A percentile compares a stretch with the other conserved stretches of the same genome.
Conservation (phyloP, 2,329 filamentous ascomycete genomes). For the Alternaria hordeiaustralica region DNA sequence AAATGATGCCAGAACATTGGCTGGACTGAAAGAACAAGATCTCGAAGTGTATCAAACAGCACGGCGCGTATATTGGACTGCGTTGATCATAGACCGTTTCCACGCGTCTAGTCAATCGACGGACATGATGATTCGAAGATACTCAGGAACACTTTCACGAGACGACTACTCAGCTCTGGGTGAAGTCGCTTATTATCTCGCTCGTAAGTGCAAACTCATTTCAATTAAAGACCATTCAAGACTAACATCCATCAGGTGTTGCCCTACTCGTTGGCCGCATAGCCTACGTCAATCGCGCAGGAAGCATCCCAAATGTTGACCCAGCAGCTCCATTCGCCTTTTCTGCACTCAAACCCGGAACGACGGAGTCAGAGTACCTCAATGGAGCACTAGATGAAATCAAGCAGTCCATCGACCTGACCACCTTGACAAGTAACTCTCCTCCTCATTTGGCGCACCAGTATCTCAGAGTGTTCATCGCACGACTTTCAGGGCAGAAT, state of each 20-base stretch:
- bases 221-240: background rate
- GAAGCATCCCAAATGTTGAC: constrained; percentile 40
- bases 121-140: constrained; percentile 40
- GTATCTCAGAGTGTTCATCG: constrained; percentile 45
- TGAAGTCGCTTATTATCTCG: constrained; percentile 44
- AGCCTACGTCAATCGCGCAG: constrained; percentile 35
- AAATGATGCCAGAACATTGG: constrained; percentile 38
- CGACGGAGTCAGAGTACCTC: constrained; percentile 36
- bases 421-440: constrained; percentile 34
- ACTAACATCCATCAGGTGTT: constrained; percentile 28
- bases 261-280: constrained; percentile 43
- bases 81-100: constrained; percentile 48
- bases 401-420: constrained; percentile 42
- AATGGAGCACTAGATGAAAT: constrained; percentile 40
- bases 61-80: constrained; percentile 46
- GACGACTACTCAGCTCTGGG: constrained; percentile 41
- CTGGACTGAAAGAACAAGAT: constrained; percentile 38
- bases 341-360: constrained; percentile 30
- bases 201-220: constrained; percentile 34
- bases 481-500: constrained; percentile 34
- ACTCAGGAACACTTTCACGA: constrained; percentile 38
- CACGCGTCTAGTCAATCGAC: constrained; percentile 44
- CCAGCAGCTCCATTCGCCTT: constrained; percentile 38
- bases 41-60: constrained; percentile 37
- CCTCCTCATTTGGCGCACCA: constrained; percentile 45